These are phyloP conservation scores for Pythium brassicae DNA, from an alignment of 352 stramenopile species.

Conservation along the genomic window DNA sequence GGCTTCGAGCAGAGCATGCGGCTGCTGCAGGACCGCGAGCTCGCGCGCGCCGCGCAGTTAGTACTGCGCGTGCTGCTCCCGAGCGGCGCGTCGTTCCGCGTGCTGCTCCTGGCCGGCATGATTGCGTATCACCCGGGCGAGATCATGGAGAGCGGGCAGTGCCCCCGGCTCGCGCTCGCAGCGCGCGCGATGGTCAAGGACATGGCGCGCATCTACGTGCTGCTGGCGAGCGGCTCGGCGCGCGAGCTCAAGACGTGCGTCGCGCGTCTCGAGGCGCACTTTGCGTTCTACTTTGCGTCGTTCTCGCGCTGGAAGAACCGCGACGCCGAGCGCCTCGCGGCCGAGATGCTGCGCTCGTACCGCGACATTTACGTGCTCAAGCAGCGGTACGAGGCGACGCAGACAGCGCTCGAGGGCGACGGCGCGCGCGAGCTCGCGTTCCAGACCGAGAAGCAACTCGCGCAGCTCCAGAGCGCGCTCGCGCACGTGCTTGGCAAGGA, in stretches of 20 bases:
- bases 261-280: constrained; percentile 39
- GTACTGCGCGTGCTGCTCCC: constrained; percentile 54
- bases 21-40: constrained; percentile 51
- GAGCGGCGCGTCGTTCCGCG: constrained; percentile 37
- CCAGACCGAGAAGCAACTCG: constrained; percentile 60
- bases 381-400: constrained; percentile 34
- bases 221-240: constrained; percentile 27
- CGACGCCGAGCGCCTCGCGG: constrained; percentile 47
- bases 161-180: constrained; percentile 37
- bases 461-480: constrained; percentile 48
- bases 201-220: constrained; percentile 30
- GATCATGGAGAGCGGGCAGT: constrained; percentile 53
- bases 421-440: constrained; percentile 45
- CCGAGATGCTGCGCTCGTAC: constrained; percentile 54
- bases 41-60: constrained; percentile 43
- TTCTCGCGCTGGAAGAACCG: constrained; percentile 59
- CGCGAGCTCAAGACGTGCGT: constrained; percentile 41
- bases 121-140: constrained; percentile 56
- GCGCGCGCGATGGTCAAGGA: constrained; percentile 32
- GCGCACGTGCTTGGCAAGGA: constrained; percentile 51
- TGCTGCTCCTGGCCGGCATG: constrained; percentile 75
- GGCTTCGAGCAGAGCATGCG: constrained; percentile 63
- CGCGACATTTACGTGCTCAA: constrained; percentile 41
- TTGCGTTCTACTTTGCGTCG: constrained; percentile 64
- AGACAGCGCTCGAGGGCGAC: constrained; percentile 30